Conservation (phyloP, 2,329 filamentous ascomycete genomes). For the Bertia moriformis region DNA sequence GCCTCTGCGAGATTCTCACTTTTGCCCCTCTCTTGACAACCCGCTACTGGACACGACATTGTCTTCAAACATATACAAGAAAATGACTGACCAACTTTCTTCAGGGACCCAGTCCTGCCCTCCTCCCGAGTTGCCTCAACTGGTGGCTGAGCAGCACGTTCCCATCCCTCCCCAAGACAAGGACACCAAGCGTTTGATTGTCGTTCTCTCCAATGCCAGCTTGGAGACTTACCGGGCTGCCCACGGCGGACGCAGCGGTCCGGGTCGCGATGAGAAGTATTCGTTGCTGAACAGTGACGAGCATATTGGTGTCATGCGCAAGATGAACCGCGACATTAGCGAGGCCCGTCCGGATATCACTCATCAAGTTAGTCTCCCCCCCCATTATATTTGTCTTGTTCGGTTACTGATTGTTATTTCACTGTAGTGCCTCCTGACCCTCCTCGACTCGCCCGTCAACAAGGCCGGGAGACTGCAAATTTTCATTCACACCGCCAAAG, state of each 20-base stretch:
- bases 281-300: conserved; percentile 96
- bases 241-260: conserved; percentile 42
- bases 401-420: neutral
- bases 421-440: conserved; percentile 76
- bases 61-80: too few relatives aligned
- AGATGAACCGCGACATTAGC: conserved; percentile 98
- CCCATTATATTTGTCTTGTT: neutral
- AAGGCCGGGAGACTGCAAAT: conserved; percentile 96
- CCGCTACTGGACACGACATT: too few relatives aligned
- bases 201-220: conserved; percentile 91
- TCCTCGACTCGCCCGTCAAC: conserved; percentile 96
- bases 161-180: conserved; percentile 78
- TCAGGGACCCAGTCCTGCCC: conserved; percentile 88
- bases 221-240: conserved; percentile 94
- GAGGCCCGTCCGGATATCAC: conserved; percentile 96
- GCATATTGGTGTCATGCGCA: conserved; percentile 97
- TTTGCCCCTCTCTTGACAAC: too few relatives aligned
- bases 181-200: conserved; percentile 79
- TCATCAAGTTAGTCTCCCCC: conserved; percentile 58
- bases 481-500: conserved; percentile 95
- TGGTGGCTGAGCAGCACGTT: conserved; percentile 82
- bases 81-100: neutral
- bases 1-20: too few relatives aligned
- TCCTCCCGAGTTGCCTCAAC: conserved; percentile 74
- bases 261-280: conserved; percentile 80